phyloP scores from a whole-genome alignment of 371 early-diverging fungal species.

The Syncephalis fuscata region DNA sequence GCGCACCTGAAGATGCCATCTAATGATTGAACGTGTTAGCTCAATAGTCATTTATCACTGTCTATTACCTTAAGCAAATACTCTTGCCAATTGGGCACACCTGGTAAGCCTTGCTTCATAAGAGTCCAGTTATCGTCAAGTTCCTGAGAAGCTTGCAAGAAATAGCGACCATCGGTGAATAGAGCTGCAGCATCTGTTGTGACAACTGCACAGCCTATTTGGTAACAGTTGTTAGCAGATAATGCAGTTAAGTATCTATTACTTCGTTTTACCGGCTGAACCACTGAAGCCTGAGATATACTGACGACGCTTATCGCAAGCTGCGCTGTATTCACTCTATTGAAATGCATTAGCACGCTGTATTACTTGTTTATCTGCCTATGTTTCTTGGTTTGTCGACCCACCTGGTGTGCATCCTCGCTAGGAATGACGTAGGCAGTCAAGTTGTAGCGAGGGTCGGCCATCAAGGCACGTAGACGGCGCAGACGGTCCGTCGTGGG shows the following conservation, averaged over 20 bases:
- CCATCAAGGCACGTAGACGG: slow-evolving; percentile 57
- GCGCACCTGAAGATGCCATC: slow-evolving; percentile 5
- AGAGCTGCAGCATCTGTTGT: slow-evolving; percentile 50
- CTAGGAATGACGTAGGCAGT: slow-evolving; percentile 82
- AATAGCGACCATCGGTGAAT: slow-evolving; percentile 98
- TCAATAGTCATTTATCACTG: neutral
- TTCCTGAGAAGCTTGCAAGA: slow-evolving; percentile 90
- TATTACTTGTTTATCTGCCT: neutral
- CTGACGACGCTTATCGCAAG: slow-evolving; percentile 78
- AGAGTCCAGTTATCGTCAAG: slow-evolving; percentile 81
- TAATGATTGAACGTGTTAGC: neutral
- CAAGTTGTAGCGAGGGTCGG: slow-evolving; percentile 31
- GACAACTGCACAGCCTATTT: slow-evolving; percentile 54
- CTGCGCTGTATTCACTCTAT: slow-evolving; percentile 94
- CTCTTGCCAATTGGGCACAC: slow-evolving; percentile 76
- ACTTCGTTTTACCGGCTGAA: slow-evolving; percentile 56
- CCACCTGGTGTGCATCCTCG: slow-evolving; percentile 91
- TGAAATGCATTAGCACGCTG: no score
- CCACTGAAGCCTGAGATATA: slow-evolving; percentile 97
- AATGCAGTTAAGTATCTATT: neutral
- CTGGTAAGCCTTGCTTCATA: slow-evolving; percentile 82
- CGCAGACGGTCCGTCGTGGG: slow-evolving; percentile 35
- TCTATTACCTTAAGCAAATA: slow-evolving; percentile 46
- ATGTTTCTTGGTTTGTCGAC: neutral
- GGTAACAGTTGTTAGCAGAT: neutral